Conservation (phyloP, 495 filamentous ascomycete genomes). For the Aspergillus cavernicola region DNA sequence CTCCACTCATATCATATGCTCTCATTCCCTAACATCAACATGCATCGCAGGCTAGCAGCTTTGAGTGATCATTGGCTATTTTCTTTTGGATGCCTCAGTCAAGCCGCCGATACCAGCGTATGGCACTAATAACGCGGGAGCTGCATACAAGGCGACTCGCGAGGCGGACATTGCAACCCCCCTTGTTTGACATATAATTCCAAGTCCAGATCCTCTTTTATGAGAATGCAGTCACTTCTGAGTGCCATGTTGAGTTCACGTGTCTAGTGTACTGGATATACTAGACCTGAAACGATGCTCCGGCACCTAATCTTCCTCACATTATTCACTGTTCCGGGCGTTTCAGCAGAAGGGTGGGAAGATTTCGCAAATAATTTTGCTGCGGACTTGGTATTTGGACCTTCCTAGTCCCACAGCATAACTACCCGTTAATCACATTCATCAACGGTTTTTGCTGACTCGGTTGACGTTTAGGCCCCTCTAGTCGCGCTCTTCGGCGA, state of each 20-base stretch:
- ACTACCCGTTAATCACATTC: too few species aligned
- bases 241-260: background rate
- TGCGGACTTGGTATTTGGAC: constrained; percentile 36
- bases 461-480: constrained; percentile 30
- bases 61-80: background rate
- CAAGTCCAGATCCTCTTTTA: background rate
- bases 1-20: background rate
- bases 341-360: constrained; percentile 34
- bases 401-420: too few species aligned
- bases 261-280: background rate
- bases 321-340: constrained; percentile 19
- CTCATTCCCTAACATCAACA: background rate
- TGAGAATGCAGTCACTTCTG: background rate
- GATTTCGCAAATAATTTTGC: constrained; percentile 53
- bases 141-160: background rate
- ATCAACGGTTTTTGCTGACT: background rate
- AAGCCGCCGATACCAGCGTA: background rate
- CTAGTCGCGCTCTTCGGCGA: constrained; percentile 56
- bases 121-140: background rate
- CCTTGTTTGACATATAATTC: background rate
- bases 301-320: constrained; percentile 18
- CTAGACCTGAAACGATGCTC: background rate
- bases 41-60: background rate
- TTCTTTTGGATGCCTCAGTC: background rate
- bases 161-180: background rate